Conservation (phyloP, 1,284 basidiomycete genomes). For the Boletus hoseneyae region DNA sequence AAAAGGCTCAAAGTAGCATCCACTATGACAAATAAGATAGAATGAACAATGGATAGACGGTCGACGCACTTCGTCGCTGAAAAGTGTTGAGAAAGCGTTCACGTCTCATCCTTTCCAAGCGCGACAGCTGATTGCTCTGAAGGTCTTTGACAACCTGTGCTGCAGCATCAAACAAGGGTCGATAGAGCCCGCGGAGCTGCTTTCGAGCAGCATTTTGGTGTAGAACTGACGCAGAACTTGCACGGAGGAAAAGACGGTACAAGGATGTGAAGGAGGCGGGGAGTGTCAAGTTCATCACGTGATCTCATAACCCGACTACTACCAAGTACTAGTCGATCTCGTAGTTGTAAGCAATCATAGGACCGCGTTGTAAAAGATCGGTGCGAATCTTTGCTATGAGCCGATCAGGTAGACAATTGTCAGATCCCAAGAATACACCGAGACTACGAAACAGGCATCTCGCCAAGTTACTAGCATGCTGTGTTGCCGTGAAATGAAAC, state of each 20-base stretch:
- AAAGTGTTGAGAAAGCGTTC: conserved; percentile 48
- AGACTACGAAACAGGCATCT: conserved; percentile 7
- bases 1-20: conserved; percentile 56
- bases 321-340: no score
- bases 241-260: conserved; percentile 61
- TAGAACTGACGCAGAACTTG: conserved; percentile 59
- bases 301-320: not conserved
- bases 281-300: conserved; percentile 27
- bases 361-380: not conserved
- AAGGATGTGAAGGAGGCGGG: conserved; percentile 54
- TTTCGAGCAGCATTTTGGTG: conserved; percentile 44
- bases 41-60: not conserved
- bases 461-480: not conserved
- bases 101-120: conserved; percentile 31
- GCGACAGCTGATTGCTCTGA: conserved; percentile 29
- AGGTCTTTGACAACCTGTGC: conserved; percentile 42
- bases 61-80: conserved; percentile 44
- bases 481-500: conserved; percentile 9
- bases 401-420: no score
- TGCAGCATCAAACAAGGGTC: conserved; percentile 55
- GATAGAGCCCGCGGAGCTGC: conserved; percentile 48
- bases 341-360: no score
- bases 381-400: not conserved
- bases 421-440: conserved; percentile 1
- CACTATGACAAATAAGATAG: conserved; percentile 35